phyloP scores from a whole-genome alignment of 2,329 filamentous ascomycete genomes.

The Colletotrichum gloeosporioides region DNA sequence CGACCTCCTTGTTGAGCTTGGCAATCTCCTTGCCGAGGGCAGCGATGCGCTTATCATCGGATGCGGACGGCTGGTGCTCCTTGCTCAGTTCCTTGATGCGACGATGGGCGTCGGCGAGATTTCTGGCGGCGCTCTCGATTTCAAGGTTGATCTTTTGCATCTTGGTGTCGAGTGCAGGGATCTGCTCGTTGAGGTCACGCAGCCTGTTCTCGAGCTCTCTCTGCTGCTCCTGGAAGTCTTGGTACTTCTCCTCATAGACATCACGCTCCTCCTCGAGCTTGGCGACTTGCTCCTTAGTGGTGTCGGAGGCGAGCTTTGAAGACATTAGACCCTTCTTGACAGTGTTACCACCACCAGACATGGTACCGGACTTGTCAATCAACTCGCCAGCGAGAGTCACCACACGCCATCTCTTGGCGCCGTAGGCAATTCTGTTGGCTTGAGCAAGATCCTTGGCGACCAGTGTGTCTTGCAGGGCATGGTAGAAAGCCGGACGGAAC shows the following conservation, averaged over 20 bases:
- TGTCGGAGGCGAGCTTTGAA: constrained; percentile 88
- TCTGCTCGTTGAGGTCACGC: constrained; percentile 74
- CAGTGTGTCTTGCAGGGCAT: constrained; percentile 91
- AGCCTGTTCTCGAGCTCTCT: constrained; percentile 78
- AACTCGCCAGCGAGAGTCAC: constrained; percentile 94
- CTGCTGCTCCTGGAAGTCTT: constrained; percentile 84
- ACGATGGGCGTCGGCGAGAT: constrained; percentile 82
- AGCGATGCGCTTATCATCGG: constrained; percentile 76
- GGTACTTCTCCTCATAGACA: constrained; percentile 79
- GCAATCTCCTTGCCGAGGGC: constrained; percentile 79
- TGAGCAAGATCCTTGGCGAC: constrained; percentile 94
- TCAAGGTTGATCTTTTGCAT: constrained; percentile 92
- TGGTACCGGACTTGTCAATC: constrained; percentile 97
- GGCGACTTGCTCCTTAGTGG: constrained; percentile 84
- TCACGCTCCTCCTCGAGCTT: constrained; percentile 91
- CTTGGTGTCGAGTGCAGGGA: constrained; percentile 85
- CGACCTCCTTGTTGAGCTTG: constrained; percentile 77
- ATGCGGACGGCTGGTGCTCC: constrained; percentile 81
- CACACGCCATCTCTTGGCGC: constrained; percentile 91
- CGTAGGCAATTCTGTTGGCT: constrained; percentile 96
- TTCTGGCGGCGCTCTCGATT: constrained; percentile 83
- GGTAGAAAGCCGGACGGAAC: constrained; percentile 92
- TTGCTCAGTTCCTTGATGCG: constrained; percentile 84
- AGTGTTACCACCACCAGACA: constrained; percentile 94
- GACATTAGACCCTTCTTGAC: constrained; percentile 96